These are phyloP conservation scores for Peltaster fructicola DNA, from an alignment of 2,329 filamentous ascomycete genomes.

Conservation along the genomic window DNA sequence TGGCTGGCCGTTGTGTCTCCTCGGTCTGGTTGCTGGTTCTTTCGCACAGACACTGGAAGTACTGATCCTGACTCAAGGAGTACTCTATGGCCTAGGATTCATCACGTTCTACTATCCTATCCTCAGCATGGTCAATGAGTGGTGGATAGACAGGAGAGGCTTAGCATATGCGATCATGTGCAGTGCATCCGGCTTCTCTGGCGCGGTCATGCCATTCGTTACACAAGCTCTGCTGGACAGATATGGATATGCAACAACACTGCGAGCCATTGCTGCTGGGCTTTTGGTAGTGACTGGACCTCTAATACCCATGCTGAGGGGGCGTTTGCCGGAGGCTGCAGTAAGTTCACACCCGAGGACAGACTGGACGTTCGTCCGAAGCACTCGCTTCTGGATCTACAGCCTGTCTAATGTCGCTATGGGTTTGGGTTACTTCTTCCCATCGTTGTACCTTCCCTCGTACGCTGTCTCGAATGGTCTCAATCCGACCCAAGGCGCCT, in stretches of 20 bases:
- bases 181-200: slow-evolving; percentile 11
- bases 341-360: slow-evolving; percentile 9
- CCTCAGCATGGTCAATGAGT: slow-evolving; percentile 16
- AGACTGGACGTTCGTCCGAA: slow-evolving; percentile 16
- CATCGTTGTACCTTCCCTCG: slow-evolving; percentile 22
- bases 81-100: slow-evolving; percentile 41
- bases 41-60: slow-evolving; percentile 36
- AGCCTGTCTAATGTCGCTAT: slow-evolving; percentile 21
- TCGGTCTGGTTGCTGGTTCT: slow-evolving; percentile 11
- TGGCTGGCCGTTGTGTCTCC: slow-evolving; percentile 15
- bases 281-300: slow-evolving; percentile 16
- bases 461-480: slow-evolving; percentile 17
- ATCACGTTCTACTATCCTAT: slow-evolving; percentile 24
- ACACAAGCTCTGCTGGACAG: slow-evolving; percentile 7
- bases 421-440: slow-evolving; percentile 24
- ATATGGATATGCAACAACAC: slow-evolving; percentile 12
- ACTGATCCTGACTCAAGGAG: slow-evolving; percentile 42
- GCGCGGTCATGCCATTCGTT: slow-evolving; percentile 11
- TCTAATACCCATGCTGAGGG: slow-evolving; percentile 17
- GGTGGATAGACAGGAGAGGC: slow-evolving; percentile 11
- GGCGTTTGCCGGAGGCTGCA: slow-evolving; percentile 15
- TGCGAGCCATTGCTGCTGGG: slow-evolving; percentile 9
- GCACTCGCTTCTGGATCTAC: slow-evolving; percentile 17
- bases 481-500: slow-evolving; percentile 10
- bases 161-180: slow-evolving; percentile 14